Conservation (phyloP, 768 basidiomycete species). For the Phaffia australis region DNA sequence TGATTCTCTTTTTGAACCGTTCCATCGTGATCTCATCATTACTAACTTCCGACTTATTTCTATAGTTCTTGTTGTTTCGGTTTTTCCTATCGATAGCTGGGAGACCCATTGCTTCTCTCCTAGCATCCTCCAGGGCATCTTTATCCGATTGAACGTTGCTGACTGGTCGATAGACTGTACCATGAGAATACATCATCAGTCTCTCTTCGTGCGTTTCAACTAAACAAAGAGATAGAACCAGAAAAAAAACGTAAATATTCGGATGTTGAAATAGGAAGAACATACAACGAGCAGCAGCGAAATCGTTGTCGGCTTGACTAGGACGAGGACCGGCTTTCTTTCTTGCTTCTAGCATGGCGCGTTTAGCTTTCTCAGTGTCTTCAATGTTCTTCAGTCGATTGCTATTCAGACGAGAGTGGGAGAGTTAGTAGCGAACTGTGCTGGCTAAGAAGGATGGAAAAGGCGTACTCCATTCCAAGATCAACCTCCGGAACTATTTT, state of each 20-base stretch:
- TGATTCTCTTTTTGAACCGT: constrained; percentile 91
- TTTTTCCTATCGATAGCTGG: constrained; percentile 43
- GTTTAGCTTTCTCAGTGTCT: constrained; percentile 92
- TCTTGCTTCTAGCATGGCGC: constrained; percentile 63
- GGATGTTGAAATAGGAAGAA: constrained; percentile 7
- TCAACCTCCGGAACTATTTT: constrained; percentile 74
- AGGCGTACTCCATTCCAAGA: constrained; percentile 89
- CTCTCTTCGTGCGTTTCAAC: not conserved
- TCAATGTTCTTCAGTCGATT: constrained; percentile 88
- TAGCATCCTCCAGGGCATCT: constrained; percentile 73
- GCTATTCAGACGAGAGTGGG: constrained; percentile 41
- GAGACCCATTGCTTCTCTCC: constrained; percentile 72
- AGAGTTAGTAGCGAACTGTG: not conserved
- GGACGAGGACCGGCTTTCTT: constrained; percentile 7
- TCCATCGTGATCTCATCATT: constrained; percentile 85
- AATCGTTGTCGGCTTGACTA: constrained; percentile 69
- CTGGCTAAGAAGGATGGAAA: not conserved
- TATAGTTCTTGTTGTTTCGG: constrained; percentile 36
- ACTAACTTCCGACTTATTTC: constrained; percentile 55
- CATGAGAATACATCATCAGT: not conserved
- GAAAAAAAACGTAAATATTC: not conserved
- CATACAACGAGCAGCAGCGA: constrained; percentile 79
- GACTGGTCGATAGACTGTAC: constrained; percentile 70
- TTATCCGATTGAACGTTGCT: constrained; percentile 73
- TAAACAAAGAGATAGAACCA: not conserved